These are phyloP conservation scores for Brassica hybrid DNA, from an alignment of 441 rosid genomes.

Conservation along the genomic window DNA sequence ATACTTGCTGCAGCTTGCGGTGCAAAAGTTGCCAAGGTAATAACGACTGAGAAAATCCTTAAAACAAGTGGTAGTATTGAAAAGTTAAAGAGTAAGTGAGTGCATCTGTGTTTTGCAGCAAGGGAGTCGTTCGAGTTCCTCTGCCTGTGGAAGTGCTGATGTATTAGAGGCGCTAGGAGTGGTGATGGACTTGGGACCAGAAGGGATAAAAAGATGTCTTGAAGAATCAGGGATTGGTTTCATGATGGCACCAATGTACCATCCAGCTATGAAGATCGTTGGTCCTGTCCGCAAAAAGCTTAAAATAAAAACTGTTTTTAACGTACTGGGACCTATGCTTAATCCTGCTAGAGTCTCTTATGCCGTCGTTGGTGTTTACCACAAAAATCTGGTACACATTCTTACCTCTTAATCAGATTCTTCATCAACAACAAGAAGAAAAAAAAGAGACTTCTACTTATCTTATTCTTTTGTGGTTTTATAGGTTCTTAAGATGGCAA, in stretches of 20 bases:
- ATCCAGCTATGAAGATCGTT: conserved; percentile 91
- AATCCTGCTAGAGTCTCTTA: conserved; percentile 53
- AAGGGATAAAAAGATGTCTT: conserved; percentile 76
- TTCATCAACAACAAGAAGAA: background rate
- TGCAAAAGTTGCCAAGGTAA: conserved; percentile 93
- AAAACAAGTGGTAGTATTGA: too few species aligned
- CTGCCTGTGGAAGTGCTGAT: conserved; percentile 99
- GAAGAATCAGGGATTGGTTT: conserved; percentile 91
- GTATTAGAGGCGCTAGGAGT: conserved; percentile 86
- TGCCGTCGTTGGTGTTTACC: background rate
- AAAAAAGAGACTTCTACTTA: background rate
- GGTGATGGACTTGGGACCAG: conserved; percentile 75
- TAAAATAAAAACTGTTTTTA: conserved; percentile 85
- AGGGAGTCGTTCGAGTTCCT: conserved; percentile 96
- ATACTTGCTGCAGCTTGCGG: conserved; percentile 95
- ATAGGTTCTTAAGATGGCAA: conserved; percentile 7
- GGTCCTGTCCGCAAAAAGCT: conserved; percentile 83
- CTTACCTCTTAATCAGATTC: background rate
- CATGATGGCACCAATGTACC: conserved; percentile 90
- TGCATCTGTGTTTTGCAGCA: conserved; percentile 56
- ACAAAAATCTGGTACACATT: background rate
- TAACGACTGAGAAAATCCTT: background rate
- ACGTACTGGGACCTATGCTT: conserved; percentile 89
- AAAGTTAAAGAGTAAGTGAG: too few species aligned
- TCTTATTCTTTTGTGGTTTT: background rate